Evolutionary conservation across 176 grass and related monocot species (phyloP).

Genomic region (Coix lacrymajobi): DNA sequence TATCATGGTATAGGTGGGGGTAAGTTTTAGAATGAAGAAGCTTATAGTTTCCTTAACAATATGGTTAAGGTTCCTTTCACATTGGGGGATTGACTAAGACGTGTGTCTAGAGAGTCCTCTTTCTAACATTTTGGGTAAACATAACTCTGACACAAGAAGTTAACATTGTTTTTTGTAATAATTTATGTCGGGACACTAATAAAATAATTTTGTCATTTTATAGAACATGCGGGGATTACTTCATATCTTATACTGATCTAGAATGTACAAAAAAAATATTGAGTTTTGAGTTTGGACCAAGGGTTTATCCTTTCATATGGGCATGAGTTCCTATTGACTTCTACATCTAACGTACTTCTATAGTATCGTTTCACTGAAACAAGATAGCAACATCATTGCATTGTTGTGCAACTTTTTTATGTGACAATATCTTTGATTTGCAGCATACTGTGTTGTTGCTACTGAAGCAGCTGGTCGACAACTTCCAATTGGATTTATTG

Average conservation of each 20-base stretch:
- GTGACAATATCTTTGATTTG: not conserved
- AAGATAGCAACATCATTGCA: not conserved
- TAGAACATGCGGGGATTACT: not conserved
- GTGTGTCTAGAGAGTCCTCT: not conserved
- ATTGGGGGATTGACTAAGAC: not conserved
- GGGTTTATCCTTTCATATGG: not conserved
- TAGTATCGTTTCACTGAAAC: not conserved
- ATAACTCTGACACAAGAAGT: not conserved
- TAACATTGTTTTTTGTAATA: not conserved
- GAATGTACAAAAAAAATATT: not conserved
- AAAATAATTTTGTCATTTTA: not conserved
- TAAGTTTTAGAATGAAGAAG: no score
- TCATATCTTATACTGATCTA: not conserved
- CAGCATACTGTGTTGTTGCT: constrained; percentile 89
- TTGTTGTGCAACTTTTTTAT: not conserved
- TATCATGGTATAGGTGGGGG: not conserved
- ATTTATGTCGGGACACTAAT: not conserved
- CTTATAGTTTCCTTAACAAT: no score
- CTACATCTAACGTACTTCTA: not conserved
- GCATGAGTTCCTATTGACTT: not conserved
- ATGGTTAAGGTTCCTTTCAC: not conserved
- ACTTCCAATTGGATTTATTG: constrained; percentile 64
- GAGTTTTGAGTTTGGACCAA: not conserved
- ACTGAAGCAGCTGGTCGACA: constrained; percentile 68
- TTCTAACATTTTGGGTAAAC: not conserved